Base-by-base conservation (phyloP, 805 yeast genomes). In the Candida hungchunana region DNA sequence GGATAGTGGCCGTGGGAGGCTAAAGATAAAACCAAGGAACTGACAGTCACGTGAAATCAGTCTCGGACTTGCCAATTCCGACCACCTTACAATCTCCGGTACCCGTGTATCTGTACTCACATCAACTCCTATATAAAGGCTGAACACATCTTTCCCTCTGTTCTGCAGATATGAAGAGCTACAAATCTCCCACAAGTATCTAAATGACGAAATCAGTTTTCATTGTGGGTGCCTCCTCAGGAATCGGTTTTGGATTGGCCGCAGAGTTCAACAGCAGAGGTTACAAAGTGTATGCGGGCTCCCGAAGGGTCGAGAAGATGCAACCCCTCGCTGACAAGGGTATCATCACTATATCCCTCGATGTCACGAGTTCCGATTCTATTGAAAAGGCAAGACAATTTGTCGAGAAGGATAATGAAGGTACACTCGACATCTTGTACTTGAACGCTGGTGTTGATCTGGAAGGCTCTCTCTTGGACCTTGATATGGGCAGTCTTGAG, bases 151-250 rank as follows among this genome's bases (percentile, higher is more conserved):
- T n/a, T n/a, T n/a, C n/a, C n/a, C n/a, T n/a, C n/a, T n/a, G n/a
- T n/a, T n/a, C n/a, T n/a, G n/a, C n/a, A n/a, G n/a, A n/a, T n/a
- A n/a, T n/a, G n/a, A n/a, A n/a, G n/a, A n/a, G n/a, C n/a, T n/a
- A n/a, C n/a, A n/a, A n/a, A n/a, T n/a, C n/a, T n/a, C n/a, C n/a
- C n/a, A n/a, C n/a, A n/a, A n/a, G n/a, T n/a, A n/a, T n/a, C n/a
- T n/a, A n/a, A n/a, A 21, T 21, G 24, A 9, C 24, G 11, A 21
- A 21, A 12, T 9, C 24, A 9, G 82, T 76, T 7, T 61, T 77
- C 29, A 71, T 77, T 18, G 73, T 79, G 1, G 82, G 82, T 12
- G 75, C 77, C 7, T 73, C 80, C 0, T 65, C 75, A 0, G 82
- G 82, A 13, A 76, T 76, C 36, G 82, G 82, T 0, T 66, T 58